phyloP scores from a whole-genome alignment of 495 filamentous ascomycete genomes.

The Peziza echinospora region DNA sequence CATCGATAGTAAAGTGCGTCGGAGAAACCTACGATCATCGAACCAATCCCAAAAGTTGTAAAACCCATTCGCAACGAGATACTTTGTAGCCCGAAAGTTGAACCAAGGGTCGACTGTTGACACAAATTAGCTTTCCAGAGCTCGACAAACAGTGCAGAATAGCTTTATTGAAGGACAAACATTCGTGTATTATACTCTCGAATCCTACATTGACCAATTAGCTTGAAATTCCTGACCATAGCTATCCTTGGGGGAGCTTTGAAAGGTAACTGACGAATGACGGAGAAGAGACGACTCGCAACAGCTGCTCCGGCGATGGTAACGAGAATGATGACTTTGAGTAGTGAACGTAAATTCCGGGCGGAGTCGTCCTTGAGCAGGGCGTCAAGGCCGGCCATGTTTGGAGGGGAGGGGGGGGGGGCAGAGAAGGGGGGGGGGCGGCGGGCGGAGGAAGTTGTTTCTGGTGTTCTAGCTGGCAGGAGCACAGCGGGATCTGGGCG shows the following conservation, averaged over 20 bases:
- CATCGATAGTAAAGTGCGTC: not conserved
- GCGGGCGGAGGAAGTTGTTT: no score
- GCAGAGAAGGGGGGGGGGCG: not conserved
- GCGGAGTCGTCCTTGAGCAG: conserved; percentile 46
- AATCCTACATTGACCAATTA: conserved; percentile 39
- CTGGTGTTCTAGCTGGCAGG: not conserved
- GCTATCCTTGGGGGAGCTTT: conserved; percentile 1
- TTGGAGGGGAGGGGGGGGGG: conserved; percentile 6
- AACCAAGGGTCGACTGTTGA: conserved; percentile 95
- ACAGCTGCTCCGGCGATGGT: conserved; percentile 85
- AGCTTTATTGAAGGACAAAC: conserved; percentile 50
- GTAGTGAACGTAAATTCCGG: conserved; percentile 57
- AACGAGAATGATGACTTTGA: conserved; percentile 78
- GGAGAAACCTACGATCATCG: conserved; percentile 56
- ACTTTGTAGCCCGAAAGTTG: conserved; percentile 97
- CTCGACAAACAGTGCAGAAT: conserved; percentile 2
- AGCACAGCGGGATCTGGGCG: not conserved
- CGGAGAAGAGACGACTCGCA: conserved; percentile 87
- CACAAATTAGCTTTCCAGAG: conserved; percentile 10
- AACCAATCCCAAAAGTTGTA: conserved; percentile 99
- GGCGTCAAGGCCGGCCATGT: conserved; percentile 32
- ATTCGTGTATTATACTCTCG: conserved; percentile 99
- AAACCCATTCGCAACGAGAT: conserved; percentile 88
- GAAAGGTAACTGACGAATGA: conserved; percentile 54
- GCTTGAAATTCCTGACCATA: not conserved